phyloP scores from a whole-genome alignment of 2,329 filamentous ascomycete species.

The Cordyceps javanica region DNA sequence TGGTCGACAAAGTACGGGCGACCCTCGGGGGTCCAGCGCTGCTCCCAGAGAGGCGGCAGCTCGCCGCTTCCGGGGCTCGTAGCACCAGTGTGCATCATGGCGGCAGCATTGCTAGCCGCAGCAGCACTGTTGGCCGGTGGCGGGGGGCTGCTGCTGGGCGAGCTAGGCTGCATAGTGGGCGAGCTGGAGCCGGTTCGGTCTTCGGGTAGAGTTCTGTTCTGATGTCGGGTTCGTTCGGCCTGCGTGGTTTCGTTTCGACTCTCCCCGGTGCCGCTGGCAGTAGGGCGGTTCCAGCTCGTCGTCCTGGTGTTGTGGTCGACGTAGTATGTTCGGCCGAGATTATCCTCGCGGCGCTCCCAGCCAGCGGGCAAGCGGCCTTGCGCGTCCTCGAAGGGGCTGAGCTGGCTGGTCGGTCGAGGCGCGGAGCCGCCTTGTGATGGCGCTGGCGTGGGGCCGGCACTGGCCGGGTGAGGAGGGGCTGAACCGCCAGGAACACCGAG shows the following conservation, averaged over 20 bases:
- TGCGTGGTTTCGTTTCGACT: conserved; percentile 74
- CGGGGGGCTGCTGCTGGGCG: conserved; percentile 33
- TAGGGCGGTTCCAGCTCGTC: conserved; percentile 92
- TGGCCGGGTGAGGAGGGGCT: conserved; percentile 42
- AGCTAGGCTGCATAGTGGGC: conserved; percentile 61
- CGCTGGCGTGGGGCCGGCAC: conserved; percentile 34
- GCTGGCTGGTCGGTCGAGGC: conserved; percentile 34
- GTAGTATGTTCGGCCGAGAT: conserved; percentile 92
- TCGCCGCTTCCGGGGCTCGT: conserved; percentile 94
- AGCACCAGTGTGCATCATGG: conserved; percentile 88
- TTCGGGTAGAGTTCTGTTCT: conserved; percentile 91
- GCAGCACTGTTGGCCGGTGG: conserved; percentile 24
- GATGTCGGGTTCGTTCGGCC: conserved; percentile 85
- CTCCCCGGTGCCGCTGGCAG: conserved; percentile 69
- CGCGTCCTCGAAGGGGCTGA: conserved; percentile 94
- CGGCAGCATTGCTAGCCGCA: conserved; percentile 51
- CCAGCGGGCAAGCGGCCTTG: conserved; percentile 87
- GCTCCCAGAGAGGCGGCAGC: conserved; percentile 93
- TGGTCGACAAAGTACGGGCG: conserved; percentile 97
- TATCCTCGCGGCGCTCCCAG: conserved; percentile 95
- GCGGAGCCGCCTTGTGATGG: conserved; percentile 24
- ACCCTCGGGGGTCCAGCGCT: conserved; percentile 90
- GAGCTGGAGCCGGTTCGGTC: conserved; percentile 92
- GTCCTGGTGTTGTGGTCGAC: conserved; percentile 96
- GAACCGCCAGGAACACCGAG: conserved; percentile 34